Evolutionary conservation across 2,329 filamentous ascomycete genomes (phyloP).

Genomic region (Helminthosporium solani): DNA sequence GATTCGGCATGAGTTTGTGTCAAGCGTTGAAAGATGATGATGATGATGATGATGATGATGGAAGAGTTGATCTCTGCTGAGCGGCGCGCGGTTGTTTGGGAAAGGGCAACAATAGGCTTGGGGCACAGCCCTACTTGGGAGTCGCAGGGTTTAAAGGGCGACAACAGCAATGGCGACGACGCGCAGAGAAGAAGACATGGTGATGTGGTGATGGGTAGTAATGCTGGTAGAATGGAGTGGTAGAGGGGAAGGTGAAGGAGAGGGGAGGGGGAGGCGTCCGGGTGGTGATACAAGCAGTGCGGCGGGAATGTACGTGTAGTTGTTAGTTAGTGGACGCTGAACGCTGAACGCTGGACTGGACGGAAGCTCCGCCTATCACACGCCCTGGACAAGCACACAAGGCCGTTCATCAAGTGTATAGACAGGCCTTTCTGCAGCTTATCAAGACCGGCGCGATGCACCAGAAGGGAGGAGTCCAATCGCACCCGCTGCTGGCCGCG

Average conservation of each 20-base stretch:
- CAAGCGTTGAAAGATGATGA: no score
- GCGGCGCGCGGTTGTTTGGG: conserved; percentile 21
- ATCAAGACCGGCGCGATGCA: conserved; percentile 17
- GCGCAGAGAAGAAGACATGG: conserved; percentile 20
- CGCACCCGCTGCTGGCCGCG: neutral
- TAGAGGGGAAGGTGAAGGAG: conserved; percentile 8
- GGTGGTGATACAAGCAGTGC: conserved; percentile 24
- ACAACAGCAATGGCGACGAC: conserved; percentile 15
- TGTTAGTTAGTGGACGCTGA: no score
- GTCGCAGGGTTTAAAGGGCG: conserved; percentile 29
- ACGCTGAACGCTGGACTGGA: no score
- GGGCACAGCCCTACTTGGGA: conserved; percentile 5
- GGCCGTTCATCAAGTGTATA: conserved; percentile 22
- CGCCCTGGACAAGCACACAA: conserved; percentile 32
- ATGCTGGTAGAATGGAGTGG: no score
- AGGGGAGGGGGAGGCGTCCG: conserved; percentile 11
- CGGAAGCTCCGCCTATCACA: conserved; percentile 29
- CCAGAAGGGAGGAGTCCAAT: conserved; percentile 22
- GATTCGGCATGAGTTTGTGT: conserved; percentile 2
- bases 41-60: no score
- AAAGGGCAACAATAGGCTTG: conserved; percentile 15
- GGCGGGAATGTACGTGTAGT: conserved; percentile 22
- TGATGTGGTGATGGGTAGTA: conserved; percentile 5
- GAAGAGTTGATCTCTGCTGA: no score
- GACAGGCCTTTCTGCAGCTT: conserved; percentile 36